Conservation (phyloP, 2,329 filamentous ascomycete species). For the Pseudogymnoascus sp. region DNA sequence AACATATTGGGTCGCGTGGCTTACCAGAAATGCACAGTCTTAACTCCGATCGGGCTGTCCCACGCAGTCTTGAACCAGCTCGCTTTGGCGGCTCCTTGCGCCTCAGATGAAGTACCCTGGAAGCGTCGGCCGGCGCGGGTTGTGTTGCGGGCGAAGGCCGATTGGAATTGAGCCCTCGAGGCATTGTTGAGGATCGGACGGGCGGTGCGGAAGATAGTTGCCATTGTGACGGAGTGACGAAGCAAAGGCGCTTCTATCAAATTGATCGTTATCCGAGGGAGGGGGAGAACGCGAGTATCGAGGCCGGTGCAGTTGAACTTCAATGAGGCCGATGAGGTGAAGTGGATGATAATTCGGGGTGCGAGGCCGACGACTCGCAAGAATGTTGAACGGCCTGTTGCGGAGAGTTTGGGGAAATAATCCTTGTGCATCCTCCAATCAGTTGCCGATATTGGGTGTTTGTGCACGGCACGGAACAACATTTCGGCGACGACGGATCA, state of each 20-base stretch:
- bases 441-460: neutral
- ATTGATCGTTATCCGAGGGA: neutral
- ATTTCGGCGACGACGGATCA: neutral
- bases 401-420: slow-evolving; percentile 6
- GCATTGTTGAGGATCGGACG: slow-evolving; percentile 50
- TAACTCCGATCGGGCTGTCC: slow-evolving; percentile 73
- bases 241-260: slow-evolving; percentile 5
- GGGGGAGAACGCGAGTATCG: neutral
- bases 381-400: slow-evolving; percentile 6
- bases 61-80: slow-evolving; percentile 71
- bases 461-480: slow-evolving; percentile 1
- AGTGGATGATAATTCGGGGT: slow-evolving; percentile 6
- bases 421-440: slow-evolving; percentile 5
- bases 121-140: slow-evolving; percentile 49
- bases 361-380: slow-evolving; percentile 3
- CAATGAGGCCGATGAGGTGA: neutral
- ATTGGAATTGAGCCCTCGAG: slow-evolving; percentile 47
- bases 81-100: slow-evolving; percentile 35
- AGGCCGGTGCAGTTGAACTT: neutral
- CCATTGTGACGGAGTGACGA: slow-evolving; percentile 14
- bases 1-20: slow-evolving; percentile 19
- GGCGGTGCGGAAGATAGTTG: slow-evolving; percentile 43
- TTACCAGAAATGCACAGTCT: slow-evolving; percentile 98
- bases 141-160: slow-evolving; percentile 31
- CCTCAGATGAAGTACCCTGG: slow-evolving; percentile 58